Conservation (phyloP, 345 rosid species). For the Corymbia maculata region DNA sequence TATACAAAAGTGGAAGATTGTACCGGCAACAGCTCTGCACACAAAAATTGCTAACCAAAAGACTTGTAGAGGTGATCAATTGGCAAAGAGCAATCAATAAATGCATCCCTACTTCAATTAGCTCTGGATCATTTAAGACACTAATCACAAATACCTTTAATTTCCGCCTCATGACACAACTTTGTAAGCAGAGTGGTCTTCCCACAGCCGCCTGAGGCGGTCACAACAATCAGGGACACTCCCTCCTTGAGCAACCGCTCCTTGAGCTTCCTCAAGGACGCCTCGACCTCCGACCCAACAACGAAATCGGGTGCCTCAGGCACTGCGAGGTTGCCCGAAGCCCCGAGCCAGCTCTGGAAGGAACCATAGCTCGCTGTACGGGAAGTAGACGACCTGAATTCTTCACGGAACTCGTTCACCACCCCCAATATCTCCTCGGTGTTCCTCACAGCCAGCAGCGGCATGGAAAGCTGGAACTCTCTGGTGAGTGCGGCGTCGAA, state of each 20-base stretch:
- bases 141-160: not conserved
- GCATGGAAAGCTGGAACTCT: not conserved
- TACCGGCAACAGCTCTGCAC: not conserved
- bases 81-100: not conserved
- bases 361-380: too few relatives aligned
- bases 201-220: not conserved
- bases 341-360: not conserved
- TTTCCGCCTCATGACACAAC: not conserved
- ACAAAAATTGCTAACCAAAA: not conserved
- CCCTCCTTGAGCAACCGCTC: not conserved
- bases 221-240: not conserved
- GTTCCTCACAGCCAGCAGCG: rapidly evolving
- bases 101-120: not conserved
- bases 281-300: not conserved
- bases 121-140: not conserved
- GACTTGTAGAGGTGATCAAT: not conserved
- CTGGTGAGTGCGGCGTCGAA: not conserved
- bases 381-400: not conserved
- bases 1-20: not conserved
- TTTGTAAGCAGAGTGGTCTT: not conserved
- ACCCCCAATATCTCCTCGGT: not conserved
- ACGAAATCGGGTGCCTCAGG: not conserved
- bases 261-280: not conserved
- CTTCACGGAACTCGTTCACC: not conserved
- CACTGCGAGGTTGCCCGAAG: not conserved